Evolutionary conservation across 805 yeast genomes (phyloP).

Genomic region (Spencermartinsiella europaea): DNA sequence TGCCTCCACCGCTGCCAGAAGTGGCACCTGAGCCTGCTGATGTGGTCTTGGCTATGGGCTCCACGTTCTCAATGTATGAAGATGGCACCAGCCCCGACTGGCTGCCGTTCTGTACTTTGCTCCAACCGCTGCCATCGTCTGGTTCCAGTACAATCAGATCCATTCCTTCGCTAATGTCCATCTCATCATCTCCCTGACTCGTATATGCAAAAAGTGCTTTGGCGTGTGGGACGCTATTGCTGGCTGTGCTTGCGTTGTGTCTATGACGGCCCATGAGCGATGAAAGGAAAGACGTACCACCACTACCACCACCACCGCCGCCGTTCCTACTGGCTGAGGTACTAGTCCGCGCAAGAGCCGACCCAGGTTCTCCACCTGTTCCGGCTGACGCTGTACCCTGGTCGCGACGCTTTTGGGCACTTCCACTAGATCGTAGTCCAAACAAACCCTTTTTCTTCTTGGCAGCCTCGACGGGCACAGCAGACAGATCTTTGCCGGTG

Average conservation of each 20-base stretch:
- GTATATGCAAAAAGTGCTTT: slow-evolving; percentile 62
- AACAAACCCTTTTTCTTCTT: slow-evolving; percentile 61
- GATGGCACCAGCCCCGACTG: slow-evolving; percentile 80
- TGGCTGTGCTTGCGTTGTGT: background rate
- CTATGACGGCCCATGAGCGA: slow-evolving; percentile 16
- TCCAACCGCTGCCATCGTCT: slow-evolving; percentile 96
- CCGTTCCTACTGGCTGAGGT: background rate
- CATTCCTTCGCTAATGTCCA: slow-evolving; percentile 57
- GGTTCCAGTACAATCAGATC: slow-evolving; percentile 48
- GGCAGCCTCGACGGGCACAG: slow-evolving; percentile 28
- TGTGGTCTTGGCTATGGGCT: slow-evolving; percentile 7
- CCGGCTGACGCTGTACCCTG: slow-evolving; percentile 12
- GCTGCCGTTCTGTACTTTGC: slow-evolving; percentile 52
- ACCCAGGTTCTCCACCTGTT: slow-evolving; percentile 2
- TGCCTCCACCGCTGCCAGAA: slow-evolving; percentile 20
- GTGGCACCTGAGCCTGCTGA: slow-evolving; percentile 11
- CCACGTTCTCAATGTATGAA: slow-evolving; percentile 51
- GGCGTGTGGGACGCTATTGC: slow-evolving; percentile 23
- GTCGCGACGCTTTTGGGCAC: slow-evolving; percentile 17
- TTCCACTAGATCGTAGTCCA: slow-evolving; percentile 22
- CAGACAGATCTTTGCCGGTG: slow-evolving; percentile 48
- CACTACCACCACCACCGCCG: slow-evolving; percentile 1
- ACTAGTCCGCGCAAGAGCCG: slow-evolving; percentile 1
- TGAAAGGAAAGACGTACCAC: slow-evolving; percentile 12
- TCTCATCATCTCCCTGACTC: slow-evolving; percentile 73